A percentile compares a stretch with the other conserved stretches of the same genome.
Conservation (phyloP, 139 green algal species). For the Chlamydomonas asymmetrica region DNA sequence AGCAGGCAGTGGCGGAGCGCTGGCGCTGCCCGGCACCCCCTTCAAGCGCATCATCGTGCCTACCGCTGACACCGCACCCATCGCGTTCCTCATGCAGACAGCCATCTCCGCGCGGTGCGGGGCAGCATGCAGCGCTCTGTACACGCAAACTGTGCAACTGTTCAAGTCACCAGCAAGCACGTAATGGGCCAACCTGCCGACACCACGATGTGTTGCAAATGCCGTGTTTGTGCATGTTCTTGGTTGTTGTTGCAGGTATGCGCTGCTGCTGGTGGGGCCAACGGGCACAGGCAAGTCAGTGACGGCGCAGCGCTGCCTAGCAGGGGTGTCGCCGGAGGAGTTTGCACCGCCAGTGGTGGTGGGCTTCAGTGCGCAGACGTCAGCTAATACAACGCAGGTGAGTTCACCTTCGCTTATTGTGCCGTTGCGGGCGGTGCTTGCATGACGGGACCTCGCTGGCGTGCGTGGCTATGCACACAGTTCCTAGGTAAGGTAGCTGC, state of each 20-base stretch:
- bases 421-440: no score
- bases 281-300: conserved; percentile 78
- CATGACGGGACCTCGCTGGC: no score
- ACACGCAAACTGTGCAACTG: background rate
- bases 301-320: conserved; percentile 46
- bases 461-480: no score
- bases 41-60: conserved; percentile 76
- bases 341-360: conserved; percentile 62
- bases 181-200: no score
- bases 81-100: conserved; percentile 29
- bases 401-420: no score
- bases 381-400: conserved; percentile 73
- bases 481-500: no score
- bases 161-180: background rate
- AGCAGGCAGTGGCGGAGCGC: no score
- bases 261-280: conserved; percentile 18
- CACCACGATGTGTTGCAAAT: no score
- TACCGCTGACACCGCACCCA: conserved; percentile 64
- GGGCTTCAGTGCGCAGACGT: conserved; percentile 71
- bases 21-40: no score
- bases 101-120: conserved; percentile 14
- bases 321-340: conserved; percentile 39
- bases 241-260: no score
- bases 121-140: no score
- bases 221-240: no score